These are phyloP conservation scores for Xylaria sp. DNA, from an alignment of 2,329 filamentous ascomycete genomes.

Conservation along the genomic window DNA sequence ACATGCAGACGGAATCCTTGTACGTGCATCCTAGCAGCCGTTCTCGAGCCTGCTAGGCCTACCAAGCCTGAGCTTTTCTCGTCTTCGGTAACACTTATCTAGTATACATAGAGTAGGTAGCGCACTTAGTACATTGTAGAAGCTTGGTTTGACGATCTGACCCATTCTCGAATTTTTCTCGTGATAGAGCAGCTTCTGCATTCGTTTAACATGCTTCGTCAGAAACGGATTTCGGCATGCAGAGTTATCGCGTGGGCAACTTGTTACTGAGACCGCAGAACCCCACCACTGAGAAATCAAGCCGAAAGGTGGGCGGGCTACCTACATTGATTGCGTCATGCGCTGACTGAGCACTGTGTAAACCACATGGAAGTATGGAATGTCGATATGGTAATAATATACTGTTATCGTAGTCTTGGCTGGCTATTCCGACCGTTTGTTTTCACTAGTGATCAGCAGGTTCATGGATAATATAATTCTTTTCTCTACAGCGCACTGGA, in stretches of 20 bases:
- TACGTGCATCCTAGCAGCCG: background rate
- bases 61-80: background rate
- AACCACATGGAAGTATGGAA: background rate
- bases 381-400: background rate
- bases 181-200: background rate
- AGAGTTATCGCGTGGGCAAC: background rate
- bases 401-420: too few relatives aligned
- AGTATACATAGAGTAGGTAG: background rate
- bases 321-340: background rate
- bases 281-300: background rate
- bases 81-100: background rate
- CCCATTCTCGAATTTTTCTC: background rate
- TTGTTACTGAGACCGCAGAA: background rate
- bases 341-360: background rate
- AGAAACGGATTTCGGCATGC: background rate
- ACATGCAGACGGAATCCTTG: slow-evolving; percentile 9
- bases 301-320: background rate
- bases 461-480: background rate
- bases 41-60: slow-evolving; percentile 2
- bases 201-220: background rate
- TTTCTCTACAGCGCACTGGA: too few relatives aligned
- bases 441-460: too few relatives aligned
- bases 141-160: background rate
- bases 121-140: background rate
- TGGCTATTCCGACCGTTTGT: too few relatives aligned